phyloP scores from a whole-genome alignment of 1,284 basidiomycete genomes.

The Xerocomus amazonicus region DNA sequence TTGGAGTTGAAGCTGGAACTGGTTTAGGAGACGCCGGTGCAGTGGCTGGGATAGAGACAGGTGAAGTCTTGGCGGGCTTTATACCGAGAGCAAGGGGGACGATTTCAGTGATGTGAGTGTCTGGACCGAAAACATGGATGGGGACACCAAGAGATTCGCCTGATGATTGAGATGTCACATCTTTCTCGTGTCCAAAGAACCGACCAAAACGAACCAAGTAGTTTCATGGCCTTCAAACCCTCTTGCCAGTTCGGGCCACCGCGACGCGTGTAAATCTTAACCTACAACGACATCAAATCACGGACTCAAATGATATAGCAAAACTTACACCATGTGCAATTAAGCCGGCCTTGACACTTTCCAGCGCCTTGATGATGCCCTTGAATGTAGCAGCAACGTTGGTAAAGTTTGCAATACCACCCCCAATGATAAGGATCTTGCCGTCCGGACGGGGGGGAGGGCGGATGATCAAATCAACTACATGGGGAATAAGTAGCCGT shows the following conservation, averaged over 20 bases:
- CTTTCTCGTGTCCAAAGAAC: neutral
- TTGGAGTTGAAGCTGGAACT: slow-evolving; percentile 19
- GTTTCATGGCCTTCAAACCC: slow-evolving; percentile 97
- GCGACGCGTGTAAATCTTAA: slow-evolving; percentile 95
- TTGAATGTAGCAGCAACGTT: slow-evolving; percentile 99
- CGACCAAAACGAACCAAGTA: slow-evolving; percentile 55
- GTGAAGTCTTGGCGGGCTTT: slow-evolving; percentile 41
- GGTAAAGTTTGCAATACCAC: slow-evolving; percentile 99
- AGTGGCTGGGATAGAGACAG: slow-evolving; percentile 40
- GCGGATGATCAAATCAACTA: slow-evolving; percentile 92
- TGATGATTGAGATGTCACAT: slow-evolving; percentile 6
- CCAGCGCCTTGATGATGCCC: slow-evolving; percentile 96
- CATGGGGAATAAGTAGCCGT: neutral
- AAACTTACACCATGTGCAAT: slow-evolving; percentile 56
- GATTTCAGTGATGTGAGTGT: slow-evolving; percentile 98
- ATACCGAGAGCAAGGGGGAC: slow-evolving; percentile 96
- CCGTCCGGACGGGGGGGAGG: slow-evolving; percentile 80
- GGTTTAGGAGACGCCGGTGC: slow-evolving; percentile 40
- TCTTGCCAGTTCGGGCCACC: slow-evolving; percentile 99
- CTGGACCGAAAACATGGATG: slow-evolving; percentile 96
- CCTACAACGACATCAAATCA: slow-evolving; percentile 37
- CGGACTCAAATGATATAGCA: neutral
- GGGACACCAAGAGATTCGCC: slow-evolving; percentile 95
- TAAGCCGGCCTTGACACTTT: slow-evolving; percentile 87
- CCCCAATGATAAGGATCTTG: slow-evolving; percentile 99